Evolutionary conservation across 2,329 filamentous ascomycete species (phyloP).

Genomic region (Aspergillus ustus): DNA sequence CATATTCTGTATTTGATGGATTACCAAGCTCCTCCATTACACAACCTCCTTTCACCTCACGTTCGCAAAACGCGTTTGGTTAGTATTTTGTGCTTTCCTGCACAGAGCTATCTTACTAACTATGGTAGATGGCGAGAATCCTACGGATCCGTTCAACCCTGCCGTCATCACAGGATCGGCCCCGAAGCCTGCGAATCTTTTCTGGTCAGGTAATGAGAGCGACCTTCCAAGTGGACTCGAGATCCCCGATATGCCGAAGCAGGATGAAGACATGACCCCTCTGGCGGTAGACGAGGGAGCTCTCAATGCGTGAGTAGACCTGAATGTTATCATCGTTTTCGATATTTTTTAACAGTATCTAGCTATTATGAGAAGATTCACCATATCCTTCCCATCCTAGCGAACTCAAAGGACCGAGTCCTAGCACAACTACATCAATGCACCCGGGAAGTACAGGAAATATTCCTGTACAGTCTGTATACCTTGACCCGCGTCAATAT

Average conservation of each 20-base stretch:
- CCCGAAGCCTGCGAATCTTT: conserved; percentile 42
- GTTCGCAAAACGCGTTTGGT: conserved; percentile 42
- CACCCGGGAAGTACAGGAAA: conserved; percentile 46
- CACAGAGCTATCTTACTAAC: conserved; percentile 14
- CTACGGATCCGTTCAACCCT: conserved; percentile 37
- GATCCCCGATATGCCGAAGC: conserved; percentile 36
- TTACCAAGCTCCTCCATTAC: conserved; percentile 49
- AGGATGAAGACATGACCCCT: conserved; percentile 41
- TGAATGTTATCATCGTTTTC: neutral
- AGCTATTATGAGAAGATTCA: conserved; percentile 50
- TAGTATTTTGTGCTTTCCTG: conserved; percentile 15
- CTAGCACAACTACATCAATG: conserved; percentile 44
- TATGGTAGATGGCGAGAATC: conserved; percentile 32
- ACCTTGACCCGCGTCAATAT: conserved; percentile 45
- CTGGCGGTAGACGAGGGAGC: conserved; percentile 45
- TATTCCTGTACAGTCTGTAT: conserved; percentile 46
- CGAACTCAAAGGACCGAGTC: conserved; percentile 44
- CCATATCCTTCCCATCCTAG: conserved; percentile 46
- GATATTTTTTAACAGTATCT: conserved; percentile 20
- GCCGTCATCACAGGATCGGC: conserved; percentile 44
- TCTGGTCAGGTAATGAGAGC: conserved; percentile 43
- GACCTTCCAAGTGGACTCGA: conserved; percentile 39
- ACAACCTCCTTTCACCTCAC: conserved; percentile 42
- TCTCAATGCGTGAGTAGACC: conserved; percentile 42
- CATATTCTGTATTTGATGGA: conserved; percentile 55